Conservation (phyloP, 83 land plant species). For the Larix sibirica region DNA sequence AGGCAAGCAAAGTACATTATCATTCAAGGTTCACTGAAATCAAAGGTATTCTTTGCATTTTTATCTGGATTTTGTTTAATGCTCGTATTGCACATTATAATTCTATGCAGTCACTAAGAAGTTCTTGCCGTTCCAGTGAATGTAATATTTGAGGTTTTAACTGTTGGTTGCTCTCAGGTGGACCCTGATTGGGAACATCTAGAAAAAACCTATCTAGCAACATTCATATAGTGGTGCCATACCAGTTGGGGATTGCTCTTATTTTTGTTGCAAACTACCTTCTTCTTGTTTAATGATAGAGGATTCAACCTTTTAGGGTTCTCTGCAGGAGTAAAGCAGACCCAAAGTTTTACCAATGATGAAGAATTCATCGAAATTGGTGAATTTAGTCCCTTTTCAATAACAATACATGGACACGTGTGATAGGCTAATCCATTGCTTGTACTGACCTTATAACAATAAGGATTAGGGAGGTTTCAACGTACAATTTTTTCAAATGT, state of each 20-base stretch:
- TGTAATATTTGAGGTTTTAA: background rate
- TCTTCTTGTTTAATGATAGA: background rate
- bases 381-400: background rate
- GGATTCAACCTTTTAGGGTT: background rate
- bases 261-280: slow-evolving; percentile 1
- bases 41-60: slow-evolving; percentile 29
- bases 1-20: slow-evolving; percentile 69
- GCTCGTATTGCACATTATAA: background rate
- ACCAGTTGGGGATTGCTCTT: background rate
- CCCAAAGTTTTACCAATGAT: background rate
- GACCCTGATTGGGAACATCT: background rate
- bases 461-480: background rate
- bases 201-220: background rate
- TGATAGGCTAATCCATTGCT: background rate
- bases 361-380: background rate
- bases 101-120: background rate
- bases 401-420: no score
- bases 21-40: slow-evolving; percentile 55
- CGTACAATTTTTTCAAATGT: no score
- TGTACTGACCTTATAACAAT: background rate
- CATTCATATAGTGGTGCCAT: background rate
- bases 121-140: background rate
- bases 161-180: background rate
- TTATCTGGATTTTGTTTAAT: background rate
- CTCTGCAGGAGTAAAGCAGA: background rate